Conservation (phyloP, 768 basidiomycete species). For the Psilocybe cubensis region DNA sequence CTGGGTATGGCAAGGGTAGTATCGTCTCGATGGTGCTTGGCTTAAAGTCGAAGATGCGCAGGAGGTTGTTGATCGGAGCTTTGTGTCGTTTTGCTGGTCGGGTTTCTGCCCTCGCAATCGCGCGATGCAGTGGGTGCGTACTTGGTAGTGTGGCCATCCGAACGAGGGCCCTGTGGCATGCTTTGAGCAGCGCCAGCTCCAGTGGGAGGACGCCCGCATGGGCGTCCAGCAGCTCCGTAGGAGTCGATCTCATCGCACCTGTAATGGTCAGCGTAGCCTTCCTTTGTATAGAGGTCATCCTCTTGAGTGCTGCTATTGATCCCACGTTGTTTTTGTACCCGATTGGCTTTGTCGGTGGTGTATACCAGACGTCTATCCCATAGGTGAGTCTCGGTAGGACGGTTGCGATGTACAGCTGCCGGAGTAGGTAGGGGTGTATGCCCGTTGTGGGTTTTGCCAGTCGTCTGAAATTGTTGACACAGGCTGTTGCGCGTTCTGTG, state of each 20-base stretch:
- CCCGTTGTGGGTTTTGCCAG: slow-evolving; percentile 7
- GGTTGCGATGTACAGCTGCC: too few relatives aligned
- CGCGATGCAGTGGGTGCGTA: neutral
- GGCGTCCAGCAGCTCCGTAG: slow-evolving; percentile 8
- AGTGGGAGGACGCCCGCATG: too few relatives aligned
- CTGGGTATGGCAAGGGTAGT: neutral
- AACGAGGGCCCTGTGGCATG: slow-evolving; percentile 7
- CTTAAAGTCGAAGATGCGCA: neutral
- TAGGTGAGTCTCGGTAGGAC: too few relatives aligned
- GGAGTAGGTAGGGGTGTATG: too few relatives aligned
- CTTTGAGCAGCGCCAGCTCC: too few relatives aligned
- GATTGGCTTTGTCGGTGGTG: too few relatives aligned
- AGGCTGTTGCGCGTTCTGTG: slow-evolving; percentile 10
- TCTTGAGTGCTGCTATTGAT: too few relatives aligned
- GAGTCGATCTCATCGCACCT: slow-evolving; percentile 5
- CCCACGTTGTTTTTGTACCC: too few relatives aligned
- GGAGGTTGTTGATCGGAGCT: neutral
- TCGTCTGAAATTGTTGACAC: too few relatives aligned
- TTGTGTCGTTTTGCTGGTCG: neutral
- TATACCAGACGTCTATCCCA: too few relatives aligned
- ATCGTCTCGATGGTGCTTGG: neutral
- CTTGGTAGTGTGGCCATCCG: slow-evolving; percentile 6
- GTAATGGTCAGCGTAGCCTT: slow-evolving; percentile 11
- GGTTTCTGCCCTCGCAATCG: too few relatives aligned
- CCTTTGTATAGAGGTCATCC: slow-evolving; percentile 5